A percentile compares a stretch with the other conserved stretches of the same genome.
Evolutionary conservation across 352 stramenopile genomes (phyloP).

Genomic region (Plasmopara viticola): DNA sequence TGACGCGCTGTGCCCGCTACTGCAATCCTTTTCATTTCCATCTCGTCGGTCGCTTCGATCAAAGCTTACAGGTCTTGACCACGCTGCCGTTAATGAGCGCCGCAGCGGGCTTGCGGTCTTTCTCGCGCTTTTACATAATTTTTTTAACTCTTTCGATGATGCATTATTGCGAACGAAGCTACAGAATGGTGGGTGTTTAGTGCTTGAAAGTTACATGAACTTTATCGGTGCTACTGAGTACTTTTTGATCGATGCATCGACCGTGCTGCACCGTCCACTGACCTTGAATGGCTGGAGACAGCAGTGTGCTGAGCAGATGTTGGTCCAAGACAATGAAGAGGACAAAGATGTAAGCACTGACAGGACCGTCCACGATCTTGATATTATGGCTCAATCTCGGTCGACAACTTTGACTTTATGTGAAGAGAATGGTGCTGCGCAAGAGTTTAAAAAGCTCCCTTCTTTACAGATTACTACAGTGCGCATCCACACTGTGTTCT

Average conservation of each 20-base stretch:
- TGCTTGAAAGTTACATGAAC: constrained; percentile 40
- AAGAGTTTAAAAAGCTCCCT: constrained; percentile 26
- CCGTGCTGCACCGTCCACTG: constrained; percentile 37
- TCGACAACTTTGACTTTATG: background rate
- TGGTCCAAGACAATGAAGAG: constrained; percentile 30
- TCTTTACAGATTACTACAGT: constrained; percentile 51
- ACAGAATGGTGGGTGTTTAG: constrained; percentile 26
- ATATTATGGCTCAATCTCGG: background rate
- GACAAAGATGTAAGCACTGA: constrained; percentile 6
- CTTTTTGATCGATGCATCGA: constrained; percentile 27
- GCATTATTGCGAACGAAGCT: constrained; percentile 36
- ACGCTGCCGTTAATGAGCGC: constrained; percentile 30
- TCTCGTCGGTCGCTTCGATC: constrained; percentile 25
- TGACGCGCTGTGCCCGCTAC: constrained; percentile 27
- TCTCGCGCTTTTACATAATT: constrained; percentile 34
- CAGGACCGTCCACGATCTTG: constrained; percentile 11
- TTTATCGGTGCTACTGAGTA: constrained; percentile 48
- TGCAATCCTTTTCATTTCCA: constrained; percentile 37
- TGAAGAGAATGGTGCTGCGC: constrained; percentile 6
- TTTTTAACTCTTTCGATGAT: constrained; percentile 34
- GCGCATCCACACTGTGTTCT: constrained; percentile 62
- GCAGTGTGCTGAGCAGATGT: constrained; percentile 44
- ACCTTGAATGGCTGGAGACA: constrained; percentile 46
- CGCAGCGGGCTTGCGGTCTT: constrained; percentile 36
- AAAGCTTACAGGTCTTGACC: constrained; percentile 22